Conservation (phyloP, 495 filamentous ascomycete species). For the Trypethelium eluteriae region DNA sequence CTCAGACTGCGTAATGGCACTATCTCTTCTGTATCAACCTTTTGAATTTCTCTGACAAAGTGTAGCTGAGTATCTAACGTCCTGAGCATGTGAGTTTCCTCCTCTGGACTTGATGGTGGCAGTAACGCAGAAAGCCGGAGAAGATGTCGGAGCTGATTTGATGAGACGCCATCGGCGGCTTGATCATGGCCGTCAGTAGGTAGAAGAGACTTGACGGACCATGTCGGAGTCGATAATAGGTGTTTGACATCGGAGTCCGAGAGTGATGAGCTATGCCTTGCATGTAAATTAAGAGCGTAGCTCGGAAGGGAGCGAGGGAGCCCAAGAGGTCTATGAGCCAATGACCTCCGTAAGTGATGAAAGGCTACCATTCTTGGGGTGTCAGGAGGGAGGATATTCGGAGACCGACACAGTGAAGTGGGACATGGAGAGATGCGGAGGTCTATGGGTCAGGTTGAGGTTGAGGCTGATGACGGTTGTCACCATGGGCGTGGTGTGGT, state of each 20-base stretch:
- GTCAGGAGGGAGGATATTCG: too few species aligned
- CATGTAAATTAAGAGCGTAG: not conserved
- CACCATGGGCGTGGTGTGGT: too few species aligned
- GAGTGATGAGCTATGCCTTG: not conserved
- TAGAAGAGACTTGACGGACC: slow-evolving; percentile 78
- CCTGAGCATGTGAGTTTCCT: slow-evolving; percentile 57
- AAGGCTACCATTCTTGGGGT: not conserved
- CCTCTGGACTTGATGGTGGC: slow-evolving; percentile 49
- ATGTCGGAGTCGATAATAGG: slow-evolving; percentile 65
- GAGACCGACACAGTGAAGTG: too few species aligned
- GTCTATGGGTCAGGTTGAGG: too few species aligned
- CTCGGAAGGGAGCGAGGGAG: not conserved
- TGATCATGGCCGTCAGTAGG: slow-evolving; percentile 40
- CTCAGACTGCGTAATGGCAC: slow-evolving; percentile 67
- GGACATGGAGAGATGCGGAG: too few species aligned
- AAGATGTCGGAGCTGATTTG: slow-evolving; percentile 67
- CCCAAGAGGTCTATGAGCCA: not conserved
- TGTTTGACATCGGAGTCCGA: slow-evolving; percentile 37
- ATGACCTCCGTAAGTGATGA: not conserved
- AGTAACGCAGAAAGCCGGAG: slow-evolving; percentile 86
- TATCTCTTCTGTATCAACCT: slow-evolving; percentile 64
- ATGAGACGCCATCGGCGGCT: slow-evolving; percentile 36
- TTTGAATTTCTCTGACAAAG: slow-evolving; percentile 77
- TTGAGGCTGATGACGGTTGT: too few species aligned
- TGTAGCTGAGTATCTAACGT: slow-evolving; percentile 77